Percentiles rank a stretch among this genome's conserved stretches.
Evolutionary conservation across 73 alveolate genomes (phyloP).

Genomic region (Paramecium sonneborni): DNA sequence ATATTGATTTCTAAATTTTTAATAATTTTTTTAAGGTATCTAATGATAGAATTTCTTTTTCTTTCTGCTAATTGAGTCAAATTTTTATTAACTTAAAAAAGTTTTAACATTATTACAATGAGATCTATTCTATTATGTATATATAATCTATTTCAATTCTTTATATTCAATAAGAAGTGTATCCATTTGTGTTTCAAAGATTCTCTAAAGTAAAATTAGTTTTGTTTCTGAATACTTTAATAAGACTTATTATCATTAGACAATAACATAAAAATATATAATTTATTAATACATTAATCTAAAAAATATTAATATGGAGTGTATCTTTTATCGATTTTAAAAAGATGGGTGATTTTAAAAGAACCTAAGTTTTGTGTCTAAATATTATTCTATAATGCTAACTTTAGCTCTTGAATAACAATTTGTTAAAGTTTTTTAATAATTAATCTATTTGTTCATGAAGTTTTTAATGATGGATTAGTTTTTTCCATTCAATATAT

Average conservation of each 20-base stretch:
- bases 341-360: not conserved
- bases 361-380: not conserved
- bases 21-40: not conserved
- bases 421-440: not conserved
- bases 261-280: too few relatives aligned
- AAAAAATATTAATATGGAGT: too few relatives aligned
- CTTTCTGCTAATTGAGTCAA: not conserved
- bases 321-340: not conserved
- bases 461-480: not conserved
- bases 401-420: not conserved
- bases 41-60: not conserved
- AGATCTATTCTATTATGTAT: not conserved
- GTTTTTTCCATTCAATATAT: not conserved
- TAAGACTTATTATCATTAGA: not conserved
- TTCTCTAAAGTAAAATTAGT: not conserved
- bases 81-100: not conserved
- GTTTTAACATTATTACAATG: not conserved
- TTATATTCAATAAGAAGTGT: not conserved
- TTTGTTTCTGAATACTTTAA: not conserved
- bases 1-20: not conserved
- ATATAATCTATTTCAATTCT: not conserved
- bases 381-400: not conserved
- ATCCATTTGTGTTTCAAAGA: not conserved
- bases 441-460: constrained; percentile 10
- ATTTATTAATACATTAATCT: too few relatives aligned